Evolutionary conservation across 2,329 filamentous ascomycete species (phyloP).

Genomic region (Dactylellina leptospora): DNA sequence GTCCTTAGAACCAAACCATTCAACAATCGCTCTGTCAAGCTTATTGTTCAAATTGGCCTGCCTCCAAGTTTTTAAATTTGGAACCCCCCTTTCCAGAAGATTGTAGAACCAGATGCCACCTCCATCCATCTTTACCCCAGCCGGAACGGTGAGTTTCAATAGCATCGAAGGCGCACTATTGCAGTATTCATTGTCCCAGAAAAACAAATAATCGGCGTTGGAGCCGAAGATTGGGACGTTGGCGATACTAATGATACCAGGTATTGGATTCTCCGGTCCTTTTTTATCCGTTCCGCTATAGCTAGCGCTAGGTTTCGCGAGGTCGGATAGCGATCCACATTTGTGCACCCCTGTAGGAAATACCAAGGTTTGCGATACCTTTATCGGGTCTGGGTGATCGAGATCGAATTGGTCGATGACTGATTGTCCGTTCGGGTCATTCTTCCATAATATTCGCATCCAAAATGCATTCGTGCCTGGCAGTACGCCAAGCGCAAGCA

Average conservation of each 20-base stretch:
- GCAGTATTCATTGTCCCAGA: conserved; percentile 17
- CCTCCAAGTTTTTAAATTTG: conserved; percentile 11
- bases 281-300: not conserved
- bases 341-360: not conserved
- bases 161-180: not conserved
- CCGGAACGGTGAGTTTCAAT: conserved; percentile 2
- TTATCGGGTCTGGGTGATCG: not conserved
- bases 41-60: not conserved
- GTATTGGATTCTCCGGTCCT: conserved; percentile 8
- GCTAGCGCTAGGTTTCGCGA: not conserved
- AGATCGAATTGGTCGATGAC: not conserved
- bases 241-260: conserved; percentile 19
- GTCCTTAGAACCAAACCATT: too few relatives aligned
- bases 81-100: conserved; percentile 9
- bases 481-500: conserved; percentile 3
- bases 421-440: conserved; percentile 1
- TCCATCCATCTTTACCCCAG: not conserved
- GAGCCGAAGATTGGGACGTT: not conserved
- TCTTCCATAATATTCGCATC: conserved; percentile 35
- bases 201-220: conserved; percentile 5
- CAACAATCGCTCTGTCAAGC: not conserved
- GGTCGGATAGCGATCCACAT: conserved; percentile 1
- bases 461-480: conserved; percentile 18
- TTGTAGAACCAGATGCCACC: conserved; percentile 10
- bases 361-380: conserved; percentile 4